These are phyloP conservation scores for Mrakia blollopis DNA, from an alignment of 768 basidiomycete genomes.

Conservation along the genomic window DNA sequence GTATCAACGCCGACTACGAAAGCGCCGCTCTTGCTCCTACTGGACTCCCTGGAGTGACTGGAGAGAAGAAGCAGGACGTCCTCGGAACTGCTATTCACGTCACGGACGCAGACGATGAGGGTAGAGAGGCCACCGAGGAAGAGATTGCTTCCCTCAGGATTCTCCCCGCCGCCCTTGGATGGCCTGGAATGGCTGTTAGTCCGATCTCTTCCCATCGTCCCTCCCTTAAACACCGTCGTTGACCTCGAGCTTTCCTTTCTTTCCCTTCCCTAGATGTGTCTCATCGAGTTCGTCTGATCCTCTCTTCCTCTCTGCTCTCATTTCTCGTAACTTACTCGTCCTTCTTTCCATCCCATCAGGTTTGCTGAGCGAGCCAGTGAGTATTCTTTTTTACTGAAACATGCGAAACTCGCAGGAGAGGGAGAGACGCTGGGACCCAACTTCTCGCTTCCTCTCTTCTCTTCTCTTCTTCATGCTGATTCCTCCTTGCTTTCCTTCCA, in stretches of 20 bases:
- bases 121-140: constrained; percentile 16
- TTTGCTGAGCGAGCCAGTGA: constrained; percentile 40
- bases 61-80: constrained; percentile 8
- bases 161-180: neutral
- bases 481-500: neutral
- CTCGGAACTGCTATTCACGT: neutral
- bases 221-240: too few relatives aligned
- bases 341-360: constrained; percentile 41
- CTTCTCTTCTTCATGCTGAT: neutral
- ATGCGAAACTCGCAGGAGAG: too few relatives aligned
- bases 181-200: constrained; percentile 4
- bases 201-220: too few relatives aligned
- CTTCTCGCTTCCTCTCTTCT: neutral
- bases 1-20: constrained; percentile 5
- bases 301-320: neutral
- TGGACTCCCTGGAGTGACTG: neutral
- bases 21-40: neutral
- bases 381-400: neutral
- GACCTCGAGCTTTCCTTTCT: too few relatives aligned
- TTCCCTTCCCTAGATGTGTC: neutral
- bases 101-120: constrained; percentile 6
- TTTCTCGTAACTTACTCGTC: constrained; percentile 36
- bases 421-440: neutral
- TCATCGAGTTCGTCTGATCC: neutral
- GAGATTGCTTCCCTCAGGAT: constrained; percentile 12